These are phyloP conservation scores for sunflower (Helianthus annuus) DNA, from an alignment of 129 eudicot genomes.

Conservation along the genomic window DNA sequence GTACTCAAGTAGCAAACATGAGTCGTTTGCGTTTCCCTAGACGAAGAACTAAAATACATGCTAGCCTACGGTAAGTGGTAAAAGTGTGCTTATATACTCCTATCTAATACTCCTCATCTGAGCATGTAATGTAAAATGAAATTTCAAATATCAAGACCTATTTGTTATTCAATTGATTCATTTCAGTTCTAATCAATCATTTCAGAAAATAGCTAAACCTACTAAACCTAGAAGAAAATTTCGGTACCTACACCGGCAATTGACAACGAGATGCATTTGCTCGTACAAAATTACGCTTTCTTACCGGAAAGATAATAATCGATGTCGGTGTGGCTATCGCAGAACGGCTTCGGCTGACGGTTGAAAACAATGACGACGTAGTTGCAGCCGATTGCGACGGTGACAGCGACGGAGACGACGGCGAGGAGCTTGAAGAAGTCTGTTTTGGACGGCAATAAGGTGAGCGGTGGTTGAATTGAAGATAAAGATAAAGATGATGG, in stretches of 20 bases:
- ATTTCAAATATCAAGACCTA: background rate
- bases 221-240: background rate
- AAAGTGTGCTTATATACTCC: background rate
- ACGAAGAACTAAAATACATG: background rate
- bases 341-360: constrained; percentile 57
- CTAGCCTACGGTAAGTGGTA: background rate
- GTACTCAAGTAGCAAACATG: background rate
- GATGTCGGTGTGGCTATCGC: constrained; percentile 43
- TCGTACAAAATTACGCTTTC: background rate
- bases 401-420: constrained; percentile 63
- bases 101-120: background rate
- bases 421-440: constrained; percentile 55
- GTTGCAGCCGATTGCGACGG: constrained; percentile 58
- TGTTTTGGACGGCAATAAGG: constrained; percentile 57
- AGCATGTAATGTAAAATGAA: background rate
- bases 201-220: background rate
- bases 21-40: too few relatives aligned
- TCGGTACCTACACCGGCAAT: background rate
- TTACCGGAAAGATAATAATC: constrained; percentile 52
- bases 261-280: background rate
- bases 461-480: constrained; percentile 48
- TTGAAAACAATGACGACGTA: constrained; percentile 26
- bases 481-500: constrained; percentile 23
- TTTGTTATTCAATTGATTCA: background rate
- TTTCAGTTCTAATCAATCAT: background rate